A percentile compares a stretch with the other conserved stretches of the same genome.
Conservation (phyloP, 306 rosid genomes). For the Pterocarpus santalinus region DNA sequence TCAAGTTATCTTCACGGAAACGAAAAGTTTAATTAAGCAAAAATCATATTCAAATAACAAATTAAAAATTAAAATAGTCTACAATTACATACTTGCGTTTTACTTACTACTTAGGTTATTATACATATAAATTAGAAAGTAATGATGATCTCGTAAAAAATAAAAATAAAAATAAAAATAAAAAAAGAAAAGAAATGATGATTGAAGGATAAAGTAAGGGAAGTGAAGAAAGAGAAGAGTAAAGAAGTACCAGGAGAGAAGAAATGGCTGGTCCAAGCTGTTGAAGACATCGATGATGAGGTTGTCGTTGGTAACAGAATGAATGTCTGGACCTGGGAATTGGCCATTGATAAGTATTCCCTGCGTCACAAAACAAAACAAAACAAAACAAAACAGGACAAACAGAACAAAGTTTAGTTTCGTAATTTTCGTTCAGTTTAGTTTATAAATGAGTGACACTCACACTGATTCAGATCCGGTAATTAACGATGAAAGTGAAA, state of each 20-base stretch:
- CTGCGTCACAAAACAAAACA: constrained; percentile 43
- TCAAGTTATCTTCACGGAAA: not conserved
- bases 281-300: constrained; percentile 93
- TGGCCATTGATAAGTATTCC: constrained; percentile 96
- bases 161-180: no score
- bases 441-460: not conserved
- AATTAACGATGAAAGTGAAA: not conserved
- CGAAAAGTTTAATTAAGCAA: not conserved
- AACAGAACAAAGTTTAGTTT: not conserved
- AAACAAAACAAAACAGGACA: no score
- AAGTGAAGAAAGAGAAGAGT: not conserved
- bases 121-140: not conserved
- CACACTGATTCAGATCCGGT: constrained; percentile 40
- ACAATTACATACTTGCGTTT: not conserved
- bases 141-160: no score
- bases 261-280: constrained; percentile 88
- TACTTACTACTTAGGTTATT: not conserved
- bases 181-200: not conserved
- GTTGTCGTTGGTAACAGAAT: constrained; percentile 92
- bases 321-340: constrained; percentile 97
- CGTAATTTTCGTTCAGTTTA: not conserved
- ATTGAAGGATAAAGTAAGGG: no score
- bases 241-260: constrained; percentile 74
- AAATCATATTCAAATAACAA: not conserved
- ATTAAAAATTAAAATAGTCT: not conserved